These are phyloP conservation scores for Euptelea pleiosperma DNA, from an alignment of 164 flowering plant species.

Conservation along the genomic window DNA sequence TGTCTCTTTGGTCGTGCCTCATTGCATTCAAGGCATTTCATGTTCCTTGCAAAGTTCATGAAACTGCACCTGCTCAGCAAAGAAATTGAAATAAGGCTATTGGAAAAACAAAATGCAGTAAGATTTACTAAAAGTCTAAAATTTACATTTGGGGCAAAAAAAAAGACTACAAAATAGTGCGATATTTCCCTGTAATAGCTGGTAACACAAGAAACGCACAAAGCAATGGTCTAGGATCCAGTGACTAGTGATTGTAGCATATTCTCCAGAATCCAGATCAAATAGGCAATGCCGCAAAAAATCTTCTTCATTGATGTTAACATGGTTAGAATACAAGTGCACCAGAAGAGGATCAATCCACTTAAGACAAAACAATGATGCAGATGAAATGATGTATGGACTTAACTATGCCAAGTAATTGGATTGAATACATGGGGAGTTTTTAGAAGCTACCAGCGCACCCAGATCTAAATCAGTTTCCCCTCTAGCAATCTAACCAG, in stretches of 20 bases:
- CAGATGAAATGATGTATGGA: too few species aligned
- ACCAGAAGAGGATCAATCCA: not conserved
- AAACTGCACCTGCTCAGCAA: slow-evolving; percentile 67
- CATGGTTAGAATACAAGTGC: not conserved
- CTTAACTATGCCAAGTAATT: too few species aligned
- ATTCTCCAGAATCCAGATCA: too few species aligned
- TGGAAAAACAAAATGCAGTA: not conserved
- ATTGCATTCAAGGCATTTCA: slow-evolving; percentile 79
- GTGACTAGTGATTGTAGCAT: too few species aligned
- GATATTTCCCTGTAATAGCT: not conserved
- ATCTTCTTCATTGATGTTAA: not conserved
- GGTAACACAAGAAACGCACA: not conserved
- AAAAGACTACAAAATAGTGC: not conserved
- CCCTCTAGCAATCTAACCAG: too few species aligned
- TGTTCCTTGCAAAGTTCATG: slow-evolving; percentile 91
- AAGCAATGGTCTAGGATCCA: too few species aligned
- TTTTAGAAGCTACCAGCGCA: too few species aligned
- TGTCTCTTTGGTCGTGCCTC: slow-evolving; percentile 75
- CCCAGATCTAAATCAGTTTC: too few species aligned
- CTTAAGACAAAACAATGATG: not conserved
- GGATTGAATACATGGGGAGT: too few species aligned
- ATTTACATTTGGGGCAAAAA: not conserved
- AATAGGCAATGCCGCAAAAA: not conserved
- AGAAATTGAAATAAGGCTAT: not conserved
- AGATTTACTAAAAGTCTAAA: not conserved